phyloP scores from a whole-genome alignment of 192 early-diverging fungal genomes.

The Coemansia sp. region DNA sequence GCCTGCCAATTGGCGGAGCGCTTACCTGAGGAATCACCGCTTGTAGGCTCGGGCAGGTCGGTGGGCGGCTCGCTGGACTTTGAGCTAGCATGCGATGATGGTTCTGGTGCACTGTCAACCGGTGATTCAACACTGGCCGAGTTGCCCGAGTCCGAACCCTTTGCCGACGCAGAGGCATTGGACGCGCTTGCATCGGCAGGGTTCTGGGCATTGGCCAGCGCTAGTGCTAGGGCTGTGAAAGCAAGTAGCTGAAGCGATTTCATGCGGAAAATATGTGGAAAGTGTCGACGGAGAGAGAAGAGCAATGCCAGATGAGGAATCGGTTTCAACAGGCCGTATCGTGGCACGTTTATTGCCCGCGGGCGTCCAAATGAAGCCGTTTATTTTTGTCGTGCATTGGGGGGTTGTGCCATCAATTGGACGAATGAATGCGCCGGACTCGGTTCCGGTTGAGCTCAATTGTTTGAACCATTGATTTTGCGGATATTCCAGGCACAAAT shows the following conservation, averaged over 20 bases:
- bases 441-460: too few species aligned
- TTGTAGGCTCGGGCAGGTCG: neutral
- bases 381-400: slow-evolving; percentile 1
- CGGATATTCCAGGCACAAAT: too few species aligned
- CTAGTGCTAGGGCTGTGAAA: neutral
- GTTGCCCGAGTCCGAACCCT: neutral
- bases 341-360: too few species aligned
- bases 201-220: neutral
- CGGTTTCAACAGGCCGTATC: too few species aligned
- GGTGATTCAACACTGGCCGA: too few species aligned
- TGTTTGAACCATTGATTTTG: too few species aligned
- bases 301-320: too few species aligned
- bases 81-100: neutral
- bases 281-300: neutral
- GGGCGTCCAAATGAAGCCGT: neutral
- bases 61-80: neutral
- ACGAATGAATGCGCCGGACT: neutral
- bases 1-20: too few species aligned
- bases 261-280: neutral
- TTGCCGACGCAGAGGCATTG: neutral
- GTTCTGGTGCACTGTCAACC: too few species aligned
- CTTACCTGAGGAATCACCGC: too few species aligned
- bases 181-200: neutral
- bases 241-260: neutral
- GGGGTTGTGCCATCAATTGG: neutral